Percentiles rank a stretch among this genome's conserved stretches.
phyloP scores from a whole-genome alignment of 257 asterid species.

The Anisodus tanguticus region DNA sequence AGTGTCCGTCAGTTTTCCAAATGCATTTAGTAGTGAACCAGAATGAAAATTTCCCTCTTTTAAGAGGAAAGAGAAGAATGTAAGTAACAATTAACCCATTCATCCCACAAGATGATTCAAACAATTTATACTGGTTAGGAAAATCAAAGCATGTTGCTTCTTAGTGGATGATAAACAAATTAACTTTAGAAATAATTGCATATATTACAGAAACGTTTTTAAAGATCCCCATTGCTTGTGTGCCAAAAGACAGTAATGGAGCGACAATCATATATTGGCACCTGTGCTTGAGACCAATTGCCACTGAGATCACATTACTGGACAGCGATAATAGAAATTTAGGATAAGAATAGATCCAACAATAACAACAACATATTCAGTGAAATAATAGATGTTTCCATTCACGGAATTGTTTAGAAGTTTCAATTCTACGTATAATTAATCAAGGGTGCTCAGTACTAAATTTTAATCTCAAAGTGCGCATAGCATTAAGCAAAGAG shows the following conservation, averaged over 20 bases:
- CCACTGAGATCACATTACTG: not conserved
- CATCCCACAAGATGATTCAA: constrained; percentile 13
- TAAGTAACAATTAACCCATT: not conserved
- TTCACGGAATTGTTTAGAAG: not conserved
- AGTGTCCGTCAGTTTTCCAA: no score
- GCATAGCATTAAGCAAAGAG: not conserved
- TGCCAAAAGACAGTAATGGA: not conserved
- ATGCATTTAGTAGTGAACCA: no score
- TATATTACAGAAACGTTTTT: not conserved
- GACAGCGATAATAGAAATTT: not conserved
- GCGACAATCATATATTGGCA: not conserved
- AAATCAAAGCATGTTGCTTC: not conserved
- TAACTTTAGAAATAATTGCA: not conserved
- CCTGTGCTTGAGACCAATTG: not conserved
- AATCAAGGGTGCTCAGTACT: not conserved
- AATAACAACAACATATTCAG: no score
- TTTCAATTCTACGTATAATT: not conserved
- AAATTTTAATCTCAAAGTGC: not conserved
- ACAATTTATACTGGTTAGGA: not conserved
- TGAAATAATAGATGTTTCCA: not conserved
- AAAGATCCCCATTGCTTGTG: not conserved
- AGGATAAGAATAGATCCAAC: not conserved
- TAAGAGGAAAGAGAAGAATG: not conserved
- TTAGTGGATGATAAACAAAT: not conserved
- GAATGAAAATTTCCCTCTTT: not conserved